Conservation (phyloP, 768 basidiomycete genomes). For the Calocera cornea region DNA sequence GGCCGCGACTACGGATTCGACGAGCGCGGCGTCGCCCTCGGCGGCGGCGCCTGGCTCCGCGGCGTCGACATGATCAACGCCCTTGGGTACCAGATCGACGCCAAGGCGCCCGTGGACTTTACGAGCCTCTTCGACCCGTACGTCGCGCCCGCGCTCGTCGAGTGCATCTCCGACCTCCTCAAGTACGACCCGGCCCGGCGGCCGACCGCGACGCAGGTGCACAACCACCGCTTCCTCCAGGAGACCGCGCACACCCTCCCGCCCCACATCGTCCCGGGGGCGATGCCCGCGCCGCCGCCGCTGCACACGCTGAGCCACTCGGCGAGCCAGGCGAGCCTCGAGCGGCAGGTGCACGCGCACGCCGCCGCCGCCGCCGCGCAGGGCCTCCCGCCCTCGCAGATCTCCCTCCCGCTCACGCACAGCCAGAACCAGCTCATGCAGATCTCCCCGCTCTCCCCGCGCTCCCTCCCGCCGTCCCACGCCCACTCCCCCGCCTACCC, state of each 20-base stretch:
- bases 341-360: background rate
- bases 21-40: slow-evolving; percentile 47
- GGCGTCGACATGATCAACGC: slow-evolving; percentile 79
- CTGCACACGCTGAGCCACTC: background rate
- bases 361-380: background rate
- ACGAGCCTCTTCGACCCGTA: slow-evolving; percentile 61
- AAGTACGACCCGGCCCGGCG: slow-evolving; percentile 83
- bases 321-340: background rate
- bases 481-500: slow-evolving; percentile 32
- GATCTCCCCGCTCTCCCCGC: slow-evolving; percentile 31
- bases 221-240: slow-evolving; percentile 77
- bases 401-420: slow-evolving; percentile 1
- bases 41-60: slow-evolving; percentile 77
- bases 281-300: background rate
- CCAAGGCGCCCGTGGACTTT: slow-evolving; percentile 41
- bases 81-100: slow-evolving; percentile 55
- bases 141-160: slow-evolving; percentile 67
- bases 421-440: slow-evolving; percentile 21
- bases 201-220: slow-evolving; percentile 72
- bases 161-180: slow-evolving; percentile 84
- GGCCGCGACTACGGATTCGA: slow-evolving; percentile 70
- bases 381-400: background rate
- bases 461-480: slow-evolving; percentile 37
- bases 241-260: slow-evolving; percentile 37
- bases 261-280: slow-evolving; percentile 13